Conservation (phyloP, 768 basidiomycete species). For the Pleurotus eryngii region DNA sequence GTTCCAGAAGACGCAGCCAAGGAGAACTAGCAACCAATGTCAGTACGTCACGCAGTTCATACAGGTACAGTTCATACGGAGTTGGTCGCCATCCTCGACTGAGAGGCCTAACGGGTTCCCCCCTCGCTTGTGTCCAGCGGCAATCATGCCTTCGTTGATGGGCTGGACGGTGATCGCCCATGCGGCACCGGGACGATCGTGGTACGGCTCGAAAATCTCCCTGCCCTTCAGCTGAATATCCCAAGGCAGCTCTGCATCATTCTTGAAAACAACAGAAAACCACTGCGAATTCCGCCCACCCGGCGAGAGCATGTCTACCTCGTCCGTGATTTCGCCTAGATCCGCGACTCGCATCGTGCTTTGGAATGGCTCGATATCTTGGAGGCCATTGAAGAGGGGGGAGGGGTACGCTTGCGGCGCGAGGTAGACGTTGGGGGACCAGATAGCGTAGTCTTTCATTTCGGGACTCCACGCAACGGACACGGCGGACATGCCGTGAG, state of each 20-base stretch:
- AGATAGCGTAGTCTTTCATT: neutral
- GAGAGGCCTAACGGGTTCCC: slow-evolving; percentile 7
- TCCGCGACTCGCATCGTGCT: neutral
- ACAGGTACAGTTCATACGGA: slow-evolving; percentile 1
- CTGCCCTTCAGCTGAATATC: slow-evolving; percentile 8
- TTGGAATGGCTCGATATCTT: neutral
- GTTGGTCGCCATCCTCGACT: slow-evolving; percentile 8
- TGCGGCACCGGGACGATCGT: neutral
- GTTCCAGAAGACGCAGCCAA: slow-evolving; percentile 5
- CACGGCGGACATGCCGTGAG: neutral
- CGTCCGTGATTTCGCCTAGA: neutral
- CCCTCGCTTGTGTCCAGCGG: neutral
- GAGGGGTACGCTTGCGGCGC: neutral
- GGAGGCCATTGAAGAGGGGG: neutral
- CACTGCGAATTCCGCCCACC: slow-evolving; percentile 4
- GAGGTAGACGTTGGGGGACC: neutral
- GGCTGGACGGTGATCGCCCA: slow-evolving; percentile 5
- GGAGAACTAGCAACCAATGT: neutral
- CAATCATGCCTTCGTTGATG: slow-evolving; percentile 3
- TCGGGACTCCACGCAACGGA: neutral
- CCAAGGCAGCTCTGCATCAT: neutral
- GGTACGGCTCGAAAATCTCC: neutral
- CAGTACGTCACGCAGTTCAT: neutral
- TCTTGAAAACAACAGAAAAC: slow-evolving; percentile 6
- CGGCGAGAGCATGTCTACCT: neutral